A percentile compares a stretch with the other conserved stretches of the same genome.
Evolutionary conservation across 1,139 yeast genomes (phyloP).

Genomic region (Yamadazyma dushanensis): DNA sequence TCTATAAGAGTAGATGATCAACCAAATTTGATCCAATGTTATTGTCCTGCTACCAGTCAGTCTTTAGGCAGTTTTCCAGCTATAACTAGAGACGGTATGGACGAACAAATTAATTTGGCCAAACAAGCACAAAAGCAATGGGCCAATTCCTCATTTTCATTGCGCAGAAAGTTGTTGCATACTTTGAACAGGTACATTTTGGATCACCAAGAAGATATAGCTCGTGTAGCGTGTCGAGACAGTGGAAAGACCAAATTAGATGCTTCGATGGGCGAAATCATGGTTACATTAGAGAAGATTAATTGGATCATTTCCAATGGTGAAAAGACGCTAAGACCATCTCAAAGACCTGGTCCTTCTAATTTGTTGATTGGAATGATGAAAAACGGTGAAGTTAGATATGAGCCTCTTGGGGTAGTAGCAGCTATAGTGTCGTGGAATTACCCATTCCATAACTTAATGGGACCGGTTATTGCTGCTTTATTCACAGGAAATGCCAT

Average conservation of each 20-base stretch:
- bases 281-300: constrained; percentile 90
- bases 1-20: constrained; percentile 55
- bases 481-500: constrained; percentile 89
- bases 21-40: constrained; percentile 70
- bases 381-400: constrained; percentile 91
- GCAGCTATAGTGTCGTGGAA: constrained; percentile 95
- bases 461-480: constrained; percentile 91
- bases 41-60: constrained; percentile 97
- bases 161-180: constrained; percentile 67
- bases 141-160: constrained; percentile 54
- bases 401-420: constrained; percentile 89
- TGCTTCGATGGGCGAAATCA: constrained; percentile 93
- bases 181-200: constrained; percentile 72
- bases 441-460: constrained; percentile 87
- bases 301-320: constrained; percentile 90
- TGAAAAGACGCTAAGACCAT: constrained; percentile 65
- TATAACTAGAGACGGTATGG: constrained; percentile 67
- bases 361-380: constrained; percentile 64
- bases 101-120: constrained; percentile 57
- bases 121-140: constrained; percentile 60
- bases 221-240: constrained; percentile 91
- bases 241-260: constrained; percentile 95
- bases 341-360: constrained; percentile 84
- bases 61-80: constrained; percentile 71
- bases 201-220: constrained; percentile 82